Evolutionary conservation across 129 eudicot species (phyloP), one percentile per base, ranked within the genome.

Genomic region (Artemisia argyi): DNA sequence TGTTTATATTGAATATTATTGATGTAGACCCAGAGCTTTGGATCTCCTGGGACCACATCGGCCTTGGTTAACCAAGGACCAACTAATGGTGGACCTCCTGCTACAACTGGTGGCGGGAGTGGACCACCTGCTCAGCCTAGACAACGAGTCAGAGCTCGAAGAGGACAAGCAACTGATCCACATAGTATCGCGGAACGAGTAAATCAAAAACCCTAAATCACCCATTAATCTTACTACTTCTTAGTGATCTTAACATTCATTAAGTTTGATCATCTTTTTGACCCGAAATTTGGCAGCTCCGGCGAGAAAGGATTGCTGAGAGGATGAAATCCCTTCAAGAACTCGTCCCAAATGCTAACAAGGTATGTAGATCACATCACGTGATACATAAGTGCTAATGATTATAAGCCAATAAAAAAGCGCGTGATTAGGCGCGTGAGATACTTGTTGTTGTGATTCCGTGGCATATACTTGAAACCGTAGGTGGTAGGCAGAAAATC

Each of bases 111-210:
- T 49, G 85, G 81, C 1, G 76, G 76, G 17, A 82, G 82, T 13
- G 85, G 84, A 4, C 74, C 84, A 17, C 74, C 83, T 28, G 77
- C 81, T 13, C 93, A 89, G 65, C 97, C 96, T 49, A 73, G 88
- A n/a, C 97, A 92, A 85, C 78, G 89, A 62, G 89, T 88, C 26
- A 80, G 97, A 66, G 97, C 97, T 24, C 77, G 95, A 44, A 83
- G 97, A 77, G 97, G 97, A 57, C 97, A 91, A 81, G 97, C 97
- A 14, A 91, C 97, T 9, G 97, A 90, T 68, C 97, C 97, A 14
- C 95, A 91, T 71, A 91, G 97, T 55, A 88, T 91, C 18, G 95
- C 95, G 7, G 95, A 91, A 80, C 80, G 95, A 73, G 95, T 91
- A 87, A 4, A 35, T 24, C 3, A 0, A 52, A 20, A 50, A 17